These are phyloP conservation scores for Lactuca saligna DNA, from an alignment of 129 eudicot genomes.

Conservation along the genomic window DNA sequence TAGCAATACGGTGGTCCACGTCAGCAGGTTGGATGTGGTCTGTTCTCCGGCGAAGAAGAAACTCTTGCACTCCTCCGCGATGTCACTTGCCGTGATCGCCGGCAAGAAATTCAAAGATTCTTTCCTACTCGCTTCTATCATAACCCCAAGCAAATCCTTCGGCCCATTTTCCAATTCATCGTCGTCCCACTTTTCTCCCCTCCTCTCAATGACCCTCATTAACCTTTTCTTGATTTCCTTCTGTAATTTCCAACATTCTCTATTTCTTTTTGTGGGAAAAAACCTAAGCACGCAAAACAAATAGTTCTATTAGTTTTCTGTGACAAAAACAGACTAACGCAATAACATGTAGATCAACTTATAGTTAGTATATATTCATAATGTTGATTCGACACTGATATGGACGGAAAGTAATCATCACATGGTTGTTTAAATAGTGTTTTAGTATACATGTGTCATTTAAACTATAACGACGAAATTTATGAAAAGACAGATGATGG, in stretches of 20 bases:
- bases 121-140: constrained; percentile 74
- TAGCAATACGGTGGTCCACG: constrained; percentile 86
- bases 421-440: not conserved
- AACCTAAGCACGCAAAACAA: constrained; percentile 39
- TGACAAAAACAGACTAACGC: not conserved
- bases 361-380: not conserved
- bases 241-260: constrained; percentile 77
- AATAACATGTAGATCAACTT: not conserved
- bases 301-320: not conserved
- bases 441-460: not conserved
- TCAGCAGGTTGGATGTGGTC: constrained; percentile 86
- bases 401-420: not conserved
- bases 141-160: constrained; percentile 80
- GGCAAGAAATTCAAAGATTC: constrained; percentile 31
- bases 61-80: constrained; percentile 92
- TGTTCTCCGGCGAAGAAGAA: constrained; percentile 92
- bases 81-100: constrained; percentile 60
- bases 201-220: constrained; percentile 58
- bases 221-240: constrained; percentile 72
- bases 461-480: not conserved
- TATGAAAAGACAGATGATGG: not conserved
- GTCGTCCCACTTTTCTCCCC: constrained; percentile 49
- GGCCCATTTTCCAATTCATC: constrained; percentile 49
- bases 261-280: constrained; percentile 75
- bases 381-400: too few species aligned